Percentiles rank a stretch among this genome's conserved stretches.
Evolutionary conservation across 2,329 filamentous ascomycete species (phyloP).

Genomic region (Arthroderma uncinatum): DNA sequence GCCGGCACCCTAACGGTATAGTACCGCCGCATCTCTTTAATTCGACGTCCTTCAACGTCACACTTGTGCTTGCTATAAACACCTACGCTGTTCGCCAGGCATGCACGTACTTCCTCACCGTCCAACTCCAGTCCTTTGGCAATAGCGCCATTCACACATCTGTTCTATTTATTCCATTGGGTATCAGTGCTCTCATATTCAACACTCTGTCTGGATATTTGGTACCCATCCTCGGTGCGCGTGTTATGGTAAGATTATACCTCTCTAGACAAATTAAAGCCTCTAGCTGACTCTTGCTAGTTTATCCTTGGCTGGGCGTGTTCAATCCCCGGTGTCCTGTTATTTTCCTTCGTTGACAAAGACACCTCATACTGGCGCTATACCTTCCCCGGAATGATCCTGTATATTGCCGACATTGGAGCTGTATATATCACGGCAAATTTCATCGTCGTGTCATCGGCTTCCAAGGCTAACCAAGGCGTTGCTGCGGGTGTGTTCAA

Average conservation of each 20-base stretch:
- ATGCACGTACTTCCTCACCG: neutral
- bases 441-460: neutral
- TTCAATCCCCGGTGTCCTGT: neutral
- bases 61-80: neutral
- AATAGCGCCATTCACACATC: neutral
- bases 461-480: neutral
- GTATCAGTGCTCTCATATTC: neutral
- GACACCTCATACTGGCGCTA: neutral
- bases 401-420: neutral
- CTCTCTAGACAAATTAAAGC: neutral
- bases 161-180: neutral
- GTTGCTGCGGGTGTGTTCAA: neutral
- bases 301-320: neutral
- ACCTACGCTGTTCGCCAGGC: slow-evolving; percentile 1
- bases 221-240: neutral
- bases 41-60: neutral
- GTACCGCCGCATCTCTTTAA: neutral
- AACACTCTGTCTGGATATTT: neutral
- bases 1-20: neutral
- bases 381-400: neutral
- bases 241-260: neutral
- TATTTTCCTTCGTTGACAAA: neutral
- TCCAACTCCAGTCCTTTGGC: neutral
- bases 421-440: neutral
- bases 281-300: neutral